Conservation (phyloP, 208 protist species). For the Porcisia hertigi region DNA sequence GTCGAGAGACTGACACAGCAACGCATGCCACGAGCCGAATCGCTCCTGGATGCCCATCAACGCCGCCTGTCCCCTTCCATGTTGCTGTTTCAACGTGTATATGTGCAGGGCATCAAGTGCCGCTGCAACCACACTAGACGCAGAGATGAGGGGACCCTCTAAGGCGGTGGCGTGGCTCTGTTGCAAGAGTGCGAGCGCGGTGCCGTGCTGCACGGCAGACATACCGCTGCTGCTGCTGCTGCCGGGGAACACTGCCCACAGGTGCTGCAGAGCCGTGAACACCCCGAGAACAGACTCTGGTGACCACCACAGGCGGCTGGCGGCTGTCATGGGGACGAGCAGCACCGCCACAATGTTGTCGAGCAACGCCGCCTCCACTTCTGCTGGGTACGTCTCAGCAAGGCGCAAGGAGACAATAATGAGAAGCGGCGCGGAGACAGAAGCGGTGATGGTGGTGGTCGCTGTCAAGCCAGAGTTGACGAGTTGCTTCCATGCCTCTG, state of each 20-base stretch:
- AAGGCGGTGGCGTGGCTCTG: slow-evolving; percentile 6
- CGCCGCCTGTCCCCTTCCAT: background rate
- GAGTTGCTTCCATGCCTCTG: slow-evolving; percentile 34
- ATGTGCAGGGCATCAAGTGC: slow-evolving; percentile 21
- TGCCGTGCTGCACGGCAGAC: slow-evolving; percentile 12
- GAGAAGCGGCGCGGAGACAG: slow-evolving; percentile 10
- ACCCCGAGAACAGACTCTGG: slow-evolving; percentile 12
- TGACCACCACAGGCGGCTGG: slow-evolving; percentile 28
- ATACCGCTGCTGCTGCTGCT: background rate
- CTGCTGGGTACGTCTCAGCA: slow-evolving; percentile 15
- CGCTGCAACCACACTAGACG: background rate
- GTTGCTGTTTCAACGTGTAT: slow-evolving; percentile 19
- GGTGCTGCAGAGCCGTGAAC: slow-evolving; percentile 23
- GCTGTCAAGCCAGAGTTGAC: slow-evolving; percentile 9
- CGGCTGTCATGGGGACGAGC: slow-evolving; percentile 24
- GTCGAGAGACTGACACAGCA: slow-evolving; percentile 26
- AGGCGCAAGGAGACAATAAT: slow-evolving; percentile 23
- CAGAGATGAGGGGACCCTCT: background rate
- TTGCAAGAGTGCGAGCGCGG: slow-evolving; percentile 29
- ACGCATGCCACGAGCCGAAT: slow-evolving; percentile 8
- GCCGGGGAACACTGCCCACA: slow-evolving; percentile 18
- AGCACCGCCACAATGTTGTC: slow-evolving; percentile 20
- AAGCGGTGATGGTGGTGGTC: background rate
- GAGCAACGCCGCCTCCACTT: slow-evolving; percentile 25
- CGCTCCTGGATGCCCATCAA: background rate